Evolutionary conservation across 2,329 filamentous ascomycete species (phyloP), one percentile per base, ranked within the genome.

Genomic region (Fusarium lateritium): DNA sequence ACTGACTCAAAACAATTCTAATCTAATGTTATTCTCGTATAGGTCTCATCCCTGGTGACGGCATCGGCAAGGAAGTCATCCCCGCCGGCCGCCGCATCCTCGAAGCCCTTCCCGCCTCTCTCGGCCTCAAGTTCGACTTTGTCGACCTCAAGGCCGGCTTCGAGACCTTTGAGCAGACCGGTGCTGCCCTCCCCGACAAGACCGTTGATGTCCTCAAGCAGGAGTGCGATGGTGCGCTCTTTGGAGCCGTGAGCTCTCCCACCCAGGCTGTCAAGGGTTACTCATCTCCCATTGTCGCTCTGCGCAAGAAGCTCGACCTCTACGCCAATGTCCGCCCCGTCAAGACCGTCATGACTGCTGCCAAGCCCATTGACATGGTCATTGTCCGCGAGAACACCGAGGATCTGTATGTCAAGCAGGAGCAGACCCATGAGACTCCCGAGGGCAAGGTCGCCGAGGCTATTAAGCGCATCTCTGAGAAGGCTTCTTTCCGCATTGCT

Each of bases 301-400:
- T 99, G 72, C 94, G 96, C 84, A 99, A 98, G 86, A 90, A 90
- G 76, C 90, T 99, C 73, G 91, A 96, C 80, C 90, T 99, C 60
- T 99, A 97, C 83, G 96, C 96, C 83, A 99, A 99, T 79, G 94
- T 99, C 51, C 92, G 96, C 38, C 95, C 95, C 55, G 96, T 98
- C 80, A 98, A 98, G 85, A 92, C 92, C 45, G 89, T 93, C 68
- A 77, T 84, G 67, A 91, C 89, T 34, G 87, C 88, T 56, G 73
- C 81, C 45, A 87, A 85, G 75, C 91, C 92, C 68, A 94, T 98
- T 77, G 96, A 99, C 83, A 91, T 99, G 80, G 96, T 99, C 76
- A 99, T 98, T 76, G 96, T 98, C 56, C 93, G 96, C 71, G 96
- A 99, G 83, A 99, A 99, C 85, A 99, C 96, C 33, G 96, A 99